phyloP scores from a whole-genome alignment of 2,329 filamentous ascomycete genomes.

The Fusarium sarcochroum region DNA sequence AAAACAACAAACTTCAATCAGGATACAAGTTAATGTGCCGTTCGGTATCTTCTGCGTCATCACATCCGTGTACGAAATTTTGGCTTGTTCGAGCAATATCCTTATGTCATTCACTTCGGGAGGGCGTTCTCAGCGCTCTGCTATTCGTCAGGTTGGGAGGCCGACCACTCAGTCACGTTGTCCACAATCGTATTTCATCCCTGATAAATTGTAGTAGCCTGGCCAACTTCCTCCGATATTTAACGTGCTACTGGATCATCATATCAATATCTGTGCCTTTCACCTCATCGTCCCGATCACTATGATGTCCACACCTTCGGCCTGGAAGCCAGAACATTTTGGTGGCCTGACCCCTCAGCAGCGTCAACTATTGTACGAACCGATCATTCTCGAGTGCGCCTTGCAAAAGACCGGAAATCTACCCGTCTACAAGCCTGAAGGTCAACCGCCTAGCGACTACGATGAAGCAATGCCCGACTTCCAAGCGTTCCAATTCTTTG shows the following conservation, averaged over 20 bases:
- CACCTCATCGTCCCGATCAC: background rate
- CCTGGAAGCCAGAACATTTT: background rate
- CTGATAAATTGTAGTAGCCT: no score
- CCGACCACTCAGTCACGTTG: background rate
- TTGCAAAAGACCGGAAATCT: background rate
- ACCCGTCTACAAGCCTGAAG: background rate
- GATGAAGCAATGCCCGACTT: background rate
- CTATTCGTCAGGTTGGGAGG: background rate
- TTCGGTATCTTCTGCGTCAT: no score
- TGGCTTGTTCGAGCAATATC: background rate
- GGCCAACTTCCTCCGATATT: no score
- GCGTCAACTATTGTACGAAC: conserved; percentile 4
- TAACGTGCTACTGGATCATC: no score
- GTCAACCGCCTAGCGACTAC: rapidly evolving
- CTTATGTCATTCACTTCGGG: background rate
- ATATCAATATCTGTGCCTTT: no score
- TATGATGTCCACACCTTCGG: background rate
- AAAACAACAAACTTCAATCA: no score
- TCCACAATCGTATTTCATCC: background rate
- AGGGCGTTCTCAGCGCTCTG: background rate
- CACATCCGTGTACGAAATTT: no score
- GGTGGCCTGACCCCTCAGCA: background rate
- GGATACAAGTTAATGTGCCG: no score
- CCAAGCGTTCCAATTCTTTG: background rate
- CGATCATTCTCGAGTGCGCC: conserved; percentile 6